Conservation (phyloP, 495 filamentous ascomycete genomes). For the Zalerion maritima region DNA sequence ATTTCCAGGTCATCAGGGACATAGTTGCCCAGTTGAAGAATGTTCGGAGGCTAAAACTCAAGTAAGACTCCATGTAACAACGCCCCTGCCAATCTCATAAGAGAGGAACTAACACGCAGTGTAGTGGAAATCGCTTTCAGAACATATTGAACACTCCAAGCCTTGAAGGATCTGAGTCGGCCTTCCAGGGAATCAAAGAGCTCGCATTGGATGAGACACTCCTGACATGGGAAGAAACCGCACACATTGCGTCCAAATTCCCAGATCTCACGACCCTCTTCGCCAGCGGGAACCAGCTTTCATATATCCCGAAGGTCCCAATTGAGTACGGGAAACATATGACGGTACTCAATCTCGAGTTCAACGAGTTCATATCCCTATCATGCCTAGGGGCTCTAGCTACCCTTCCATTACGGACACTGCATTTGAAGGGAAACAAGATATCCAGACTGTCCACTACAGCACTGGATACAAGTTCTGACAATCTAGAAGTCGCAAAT, state of each 20-base stretch:
- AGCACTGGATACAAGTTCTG: constrained; percentile 8
- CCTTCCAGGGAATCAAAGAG: constrained; percentile 45
- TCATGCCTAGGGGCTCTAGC: constrained; percentile 42
- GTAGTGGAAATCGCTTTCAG: constrained; percentile 65
- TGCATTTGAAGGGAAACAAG: constrained; percentile 45
- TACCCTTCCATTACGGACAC: constrained; percentile 41
- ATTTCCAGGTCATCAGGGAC: constrained; percentile 44
- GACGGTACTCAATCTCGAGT: constrained; percentile 53
- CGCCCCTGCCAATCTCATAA: neutral
- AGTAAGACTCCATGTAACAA: constrained; percentile 32
- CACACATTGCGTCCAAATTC: constrained; percentile 36
- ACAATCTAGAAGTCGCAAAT: too few relatives aligned
- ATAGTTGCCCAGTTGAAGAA: constrained; percentile 53
- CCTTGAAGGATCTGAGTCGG: constrained; percentile 16
- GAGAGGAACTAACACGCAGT: constrained; percentile 5
- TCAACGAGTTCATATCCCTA: constrained; percentile 54
- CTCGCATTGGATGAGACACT: constrained; percentile 62
- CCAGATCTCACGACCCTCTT: constrained; percentile 42
- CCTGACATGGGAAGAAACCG: constrained; percentile 57
- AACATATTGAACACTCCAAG: constrained; percentile 19
- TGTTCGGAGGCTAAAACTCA: constrained; percentile 51
- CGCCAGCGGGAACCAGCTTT: constrained; percentile 32
- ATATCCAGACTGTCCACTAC: constrained; percentile 23
- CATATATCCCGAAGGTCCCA: constrained; percentile 24
- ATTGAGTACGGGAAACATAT: too few relatives aligned